Evolutionary conservation across 2,329 filamentous ascomycete genomes (phyloP).

Genomic region (Colletotrichum liriopes): DNA sequence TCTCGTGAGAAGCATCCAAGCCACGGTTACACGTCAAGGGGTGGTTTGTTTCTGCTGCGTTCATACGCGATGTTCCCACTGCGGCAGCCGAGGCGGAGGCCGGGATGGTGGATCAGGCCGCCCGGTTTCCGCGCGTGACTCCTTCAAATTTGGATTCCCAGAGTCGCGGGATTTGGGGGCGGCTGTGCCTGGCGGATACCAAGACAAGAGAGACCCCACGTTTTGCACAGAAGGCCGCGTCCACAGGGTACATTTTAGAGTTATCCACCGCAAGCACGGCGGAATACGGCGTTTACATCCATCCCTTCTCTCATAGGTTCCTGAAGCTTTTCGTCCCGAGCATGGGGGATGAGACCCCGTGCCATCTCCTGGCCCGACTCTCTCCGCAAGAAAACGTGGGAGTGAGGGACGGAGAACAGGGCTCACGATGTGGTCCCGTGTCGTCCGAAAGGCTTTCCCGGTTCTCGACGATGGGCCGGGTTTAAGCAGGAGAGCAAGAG

Average conservation of each 20-base stretch:
- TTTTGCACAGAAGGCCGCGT: slow-evolving; percentile 14
- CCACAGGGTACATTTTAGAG: neutral
- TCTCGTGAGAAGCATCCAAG: slow-evolving; percentile 35
- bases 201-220: slow-evolving; percentile 5
- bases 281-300: slow-evolving; percentile 18
- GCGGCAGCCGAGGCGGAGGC: slow-evolving; percentile 7
- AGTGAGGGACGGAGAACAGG: slow-evolving; percentile 8
- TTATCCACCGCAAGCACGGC: slow-evolving; percentile 5
- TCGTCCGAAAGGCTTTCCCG: slow-evolving; percentile 24
- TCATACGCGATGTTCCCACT: neutral
- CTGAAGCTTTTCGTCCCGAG: slow-evolving; percentile 22
- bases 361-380: slow-evolving; percentile 28
- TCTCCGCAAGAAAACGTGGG: slow-evolving; percentile 19
- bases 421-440: slow-evolving; percentile 32
- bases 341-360: neutral
- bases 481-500: slow-evolving; percentile 8
- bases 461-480: slow-evolving; percentile 21
- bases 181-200: slow-evolving; percentile 21
- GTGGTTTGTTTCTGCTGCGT: neutral
- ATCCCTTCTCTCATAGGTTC: neutral
- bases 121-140: slow-evolving; percentile 35
- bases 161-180: slow-evolving; percentile 34
- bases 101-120: slow-evolving; percentile 35
- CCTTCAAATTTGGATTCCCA: slow-evolving; percentile 2
- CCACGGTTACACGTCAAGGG: slow-evolving; percentile 12